phyloP scores from a whole-genome alignment of 2,329 filamentous ascomycete genomes.

The Grosmannia serpens region DNA sequence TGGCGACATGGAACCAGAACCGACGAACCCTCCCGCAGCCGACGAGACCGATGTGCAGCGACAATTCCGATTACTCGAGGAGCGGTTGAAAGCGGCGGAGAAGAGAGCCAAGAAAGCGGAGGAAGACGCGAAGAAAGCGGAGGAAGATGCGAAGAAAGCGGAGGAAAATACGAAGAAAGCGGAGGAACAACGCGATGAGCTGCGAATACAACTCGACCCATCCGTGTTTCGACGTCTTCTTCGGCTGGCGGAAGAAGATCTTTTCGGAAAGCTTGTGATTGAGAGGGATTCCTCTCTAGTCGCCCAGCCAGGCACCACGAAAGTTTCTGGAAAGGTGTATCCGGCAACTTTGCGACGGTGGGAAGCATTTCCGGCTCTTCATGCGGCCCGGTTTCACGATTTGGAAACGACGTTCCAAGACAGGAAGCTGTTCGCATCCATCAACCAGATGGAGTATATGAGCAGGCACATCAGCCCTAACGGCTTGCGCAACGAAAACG shows the following conservation, averaged over 20 bases:
- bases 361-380: neutral
- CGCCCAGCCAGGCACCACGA: neutral
- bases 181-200: neutral
- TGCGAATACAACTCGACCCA: neutral
- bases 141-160: no score
- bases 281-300: neutral
- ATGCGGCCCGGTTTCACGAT: neutral
- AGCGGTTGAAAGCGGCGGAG: neutral
- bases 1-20: neutral
- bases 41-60: neutral
- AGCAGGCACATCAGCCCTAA: neutral
- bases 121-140: no score
- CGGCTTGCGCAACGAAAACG: neutral
- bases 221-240: neutral
- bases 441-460: neutral
- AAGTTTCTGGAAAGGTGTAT: neutral
- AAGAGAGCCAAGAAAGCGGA: neutral
- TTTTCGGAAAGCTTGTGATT: neutral
- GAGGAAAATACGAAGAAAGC: neutral
- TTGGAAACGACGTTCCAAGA: neutral
- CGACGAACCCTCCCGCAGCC: neutral
- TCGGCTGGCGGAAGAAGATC: neutral
- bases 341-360: neutral
- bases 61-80: neutral
- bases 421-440: neutral